phyloP scores from a whole-genome alignment of 1,284 basidiomycete species.

The Ganoderma meredithae region DNA sequence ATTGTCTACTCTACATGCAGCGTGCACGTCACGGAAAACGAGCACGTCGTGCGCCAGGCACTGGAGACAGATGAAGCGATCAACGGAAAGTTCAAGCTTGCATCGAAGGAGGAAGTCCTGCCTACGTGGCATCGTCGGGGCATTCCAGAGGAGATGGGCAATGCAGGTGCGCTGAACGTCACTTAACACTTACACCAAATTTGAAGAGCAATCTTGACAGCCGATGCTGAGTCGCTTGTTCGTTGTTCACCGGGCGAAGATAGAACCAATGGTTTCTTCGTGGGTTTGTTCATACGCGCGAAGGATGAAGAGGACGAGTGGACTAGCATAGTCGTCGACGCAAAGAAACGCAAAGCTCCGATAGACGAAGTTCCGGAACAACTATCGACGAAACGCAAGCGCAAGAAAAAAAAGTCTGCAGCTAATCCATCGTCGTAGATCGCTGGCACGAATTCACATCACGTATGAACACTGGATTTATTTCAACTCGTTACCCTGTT shows the following conservation, averaged over 20 bases:
- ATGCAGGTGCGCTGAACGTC: slow-evolving; percentile 47
- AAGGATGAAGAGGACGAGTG: slow-evolving; percentile 19
- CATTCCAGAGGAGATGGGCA: slow-evolving; percentile 64
- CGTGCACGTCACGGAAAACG: slow-evolving; percentile 91
- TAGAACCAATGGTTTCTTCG: slow-evolving; percentile 94
- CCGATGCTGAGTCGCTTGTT: slow-evolving; percentile 72
- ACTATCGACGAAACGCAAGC: slow-evolving; percentile 26
- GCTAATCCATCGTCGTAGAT: slow-evolving; percentile 3
- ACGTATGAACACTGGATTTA: slow-evolving; percentile 1
- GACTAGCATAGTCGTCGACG: slow-evolving; percentile 4
- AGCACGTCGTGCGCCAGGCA: slow-evolving; percentile 79
- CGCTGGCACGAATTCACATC: not conserved
- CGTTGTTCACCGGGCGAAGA: slow-evolving; percentile 90
- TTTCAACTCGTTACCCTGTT: slow-evolving; percentile 10
- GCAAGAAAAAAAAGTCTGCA: slow-evolving; percentile 34
- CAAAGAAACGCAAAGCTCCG: slow-evolving; percentile 18
- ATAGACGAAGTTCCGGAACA: slow-evolving; percentile 10
- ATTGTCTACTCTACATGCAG: slow-evolving; percentile 99
- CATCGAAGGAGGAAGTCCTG: slow-evolving; percentile 69
- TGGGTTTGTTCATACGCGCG: slow-evolving; percentile 77
- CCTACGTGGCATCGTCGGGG: slow-evolving; percentile 86
- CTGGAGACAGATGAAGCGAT: slow-evolving; percentile 75
- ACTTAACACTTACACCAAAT: too few relatives aligned
- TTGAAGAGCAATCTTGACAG: slow-evolving; percentile 42
- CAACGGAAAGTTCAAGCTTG: slow-evolving; percentile 69